Evolutionary conservation across 768 basidiomycete species (phyloP), one percentile per base, ranked within the genome.

Genomic region (Leccinum obscurum): DNA sequence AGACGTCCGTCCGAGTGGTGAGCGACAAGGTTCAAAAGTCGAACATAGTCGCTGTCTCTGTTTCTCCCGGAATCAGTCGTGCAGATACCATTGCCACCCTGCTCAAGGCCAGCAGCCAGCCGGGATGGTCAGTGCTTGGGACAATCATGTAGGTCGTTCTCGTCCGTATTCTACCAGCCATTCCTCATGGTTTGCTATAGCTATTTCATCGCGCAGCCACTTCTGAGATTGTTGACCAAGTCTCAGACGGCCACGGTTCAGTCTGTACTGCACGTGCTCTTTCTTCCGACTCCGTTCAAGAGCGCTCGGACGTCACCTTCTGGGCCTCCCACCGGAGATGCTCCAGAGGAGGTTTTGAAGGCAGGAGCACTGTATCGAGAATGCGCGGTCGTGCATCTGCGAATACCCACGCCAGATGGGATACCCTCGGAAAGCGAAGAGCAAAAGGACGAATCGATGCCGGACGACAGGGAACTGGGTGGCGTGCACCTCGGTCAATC

Each of bases 261-360:
- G 69, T 82, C 86, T 3, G 77, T 94, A n/a, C 73, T 95, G 3
- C 93, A 93, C 62, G 87, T 82, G 0, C 81, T 96, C 14, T 94
- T 91, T 71, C 81, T 93, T 15, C 91, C 91, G 1, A 90, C 88
- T 3, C 89, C 90, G 3, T 86, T 90, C 76, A 91, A 90, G 72
- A 75, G 80, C 44, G 68, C 80, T 4, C 74, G 73, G 39, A 53
- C 69, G 1, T 55, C 69, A 7, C 52, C 63, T 51, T n/a, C 41
- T 9, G 24, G 32, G 30, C 53, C 62, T 7, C 15, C 65, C 5
- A 11, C 46, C 13, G 65, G 65, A 22, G 65, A 59, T 26, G 24
- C 74, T 54, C 75, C 77, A 6, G 84, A 83, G 59, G 90, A 92
- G 66, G 82, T 90, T 3, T 77, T 93, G 46, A 89, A 88, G 71